Base-by-base conservation (phyloP, 768 basidiomycete genomes). In the Leucocoprinus leucothites region DNA sequence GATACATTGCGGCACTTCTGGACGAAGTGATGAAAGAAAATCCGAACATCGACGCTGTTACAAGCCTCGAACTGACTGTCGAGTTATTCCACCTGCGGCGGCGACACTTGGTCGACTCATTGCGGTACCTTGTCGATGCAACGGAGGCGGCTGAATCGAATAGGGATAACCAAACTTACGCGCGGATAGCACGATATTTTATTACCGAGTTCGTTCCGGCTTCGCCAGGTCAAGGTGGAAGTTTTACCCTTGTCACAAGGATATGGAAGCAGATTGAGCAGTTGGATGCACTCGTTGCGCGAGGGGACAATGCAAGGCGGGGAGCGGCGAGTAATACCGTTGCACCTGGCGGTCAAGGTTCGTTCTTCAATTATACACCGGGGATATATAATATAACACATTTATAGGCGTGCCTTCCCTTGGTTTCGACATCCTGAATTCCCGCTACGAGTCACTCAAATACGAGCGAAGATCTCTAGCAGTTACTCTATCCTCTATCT, bases 401-500 rank as follows among this genome's bases (percentile, higher is more conserved):
- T 18, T 26, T 13, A n/a, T 55, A 83, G 81, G 74, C 41, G 69
- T 67, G 49, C 74, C 79, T 3, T 68, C 74, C 2, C 70, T 94
- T 42, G 88, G 89, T 7, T 78, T 76, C 44, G 86, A 89, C 57
- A 75, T 91, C 57, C 74, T 88, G 1, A 80, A 76, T 46, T 82
- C 86, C 36, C 82, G 89, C 26, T 80, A 82, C 61, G 84, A 89
- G 34, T 89, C 87, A 0, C 74, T 94, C 48, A 82, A 80, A 63
- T 85, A 85, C 51, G 90, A 94, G 63, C 78, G 91, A 58, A 80
- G 87, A 9, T 74, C 77, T 47, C 78, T 94, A 3, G 82, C 84
- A 18, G 75, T 77, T n/a, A 75, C 82, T 13, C 75, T 91, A 34
- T 83, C 79, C 66, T 72, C 82, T 22, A 71, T 92, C 52, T 78